These are phyloP conservation scores for Crepidotus variabilis DNA, from an alignment of 768 basidiomycete species.

Conservation along the genomic window DNA sequence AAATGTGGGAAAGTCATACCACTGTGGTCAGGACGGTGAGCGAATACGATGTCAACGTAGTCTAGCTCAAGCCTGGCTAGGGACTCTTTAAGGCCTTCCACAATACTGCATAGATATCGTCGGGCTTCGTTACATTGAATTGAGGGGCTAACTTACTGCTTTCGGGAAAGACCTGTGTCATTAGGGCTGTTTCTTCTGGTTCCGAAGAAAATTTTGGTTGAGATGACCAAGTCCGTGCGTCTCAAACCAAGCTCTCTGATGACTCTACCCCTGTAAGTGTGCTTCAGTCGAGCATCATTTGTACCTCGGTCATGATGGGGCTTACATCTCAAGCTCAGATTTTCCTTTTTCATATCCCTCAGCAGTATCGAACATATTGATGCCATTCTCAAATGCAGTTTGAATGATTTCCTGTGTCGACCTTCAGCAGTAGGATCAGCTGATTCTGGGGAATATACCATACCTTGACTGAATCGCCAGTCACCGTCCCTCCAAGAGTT, in stretches of 20 bases:
- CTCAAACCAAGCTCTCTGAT: conserved; percentile 68
- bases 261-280: conserved; percentile 47
- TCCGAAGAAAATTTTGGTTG: conserved; percentile 78
- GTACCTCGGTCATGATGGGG: neutral
- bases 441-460: neutral
- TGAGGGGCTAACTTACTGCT: conserved; percentile 36
- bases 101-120: conserved; percentile 36
- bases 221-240: conserved; percentile 62
- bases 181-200: conserved; percentile 47
- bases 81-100: conserved; percentile 65
- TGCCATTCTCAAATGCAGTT: conserved; percentile 65
- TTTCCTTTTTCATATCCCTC: conserved; percentile 60
- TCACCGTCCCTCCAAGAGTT: conserved; percentile 56
- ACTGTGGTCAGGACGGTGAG: conserved; percentile 58
- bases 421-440: neutral
- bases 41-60: conserved; percentile 70
- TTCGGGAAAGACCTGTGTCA: conserved; percentile 48
- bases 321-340: conserved; percentile 68
- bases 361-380: conserved; percentile 70
- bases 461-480: conserved; percentile 67
- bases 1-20: conserved; percentile 26
- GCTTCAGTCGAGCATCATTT: neutral
- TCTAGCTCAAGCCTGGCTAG: conserved; percentile 66
- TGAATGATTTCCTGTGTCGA: conserved; percentile 62
- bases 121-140: neutral